These are phyloP conservation scores for Dunaliella sp. DNA, from an alignment of 139 green algal genomes.

Conservation along the genomic window DNA sequence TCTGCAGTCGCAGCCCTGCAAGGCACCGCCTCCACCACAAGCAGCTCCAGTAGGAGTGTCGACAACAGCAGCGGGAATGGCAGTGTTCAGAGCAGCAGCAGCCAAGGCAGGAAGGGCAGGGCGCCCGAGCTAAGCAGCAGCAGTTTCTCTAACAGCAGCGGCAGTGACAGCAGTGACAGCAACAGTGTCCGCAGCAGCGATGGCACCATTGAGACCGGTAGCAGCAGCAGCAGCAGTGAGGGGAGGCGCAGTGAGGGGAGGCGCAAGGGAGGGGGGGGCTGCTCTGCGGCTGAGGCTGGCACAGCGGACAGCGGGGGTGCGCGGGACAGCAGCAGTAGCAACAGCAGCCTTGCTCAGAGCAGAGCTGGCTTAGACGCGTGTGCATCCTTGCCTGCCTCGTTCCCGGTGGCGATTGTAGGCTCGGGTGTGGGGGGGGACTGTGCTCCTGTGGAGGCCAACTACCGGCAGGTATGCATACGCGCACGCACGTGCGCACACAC, in stretches of 20 bases:
- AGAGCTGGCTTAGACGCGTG: background rate
- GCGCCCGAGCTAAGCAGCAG: conserved; percentile 14
- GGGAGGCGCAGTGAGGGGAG: background rate
- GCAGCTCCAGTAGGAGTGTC: too few species aligned
- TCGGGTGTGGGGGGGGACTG: conserved; percentile 64
- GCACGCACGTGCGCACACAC: too few species aligned
- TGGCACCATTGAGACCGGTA: background rate
- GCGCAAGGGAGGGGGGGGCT: background rate
- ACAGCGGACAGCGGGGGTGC: too few species aligned
- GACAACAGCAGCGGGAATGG: background rate
- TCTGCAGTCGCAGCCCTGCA: conserved; percentile 60
- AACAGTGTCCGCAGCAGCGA: background rate
- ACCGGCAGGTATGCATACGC: conserved; percentile 20
- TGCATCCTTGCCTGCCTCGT: conserved; percentile 8
- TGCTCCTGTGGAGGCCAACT: conserved; percentile 65
- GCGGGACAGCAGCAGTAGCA: background rate
- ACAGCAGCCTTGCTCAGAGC: background rate
- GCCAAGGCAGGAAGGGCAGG: background rate
- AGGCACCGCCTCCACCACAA: background rate
- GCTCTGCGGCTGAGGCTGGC: background rate
- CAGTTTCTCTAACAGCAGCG: background rate
- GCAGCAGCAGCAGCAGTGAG: background rate
- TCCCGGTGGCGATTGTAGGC: conserved; percentile 69
- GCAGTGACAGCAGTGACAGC: background rate
- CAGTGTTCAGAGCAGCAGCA: too few species aligned